Evolutionary conservation across 2,329 filamentous ascomycete species (phyloP), one percentile per base, ranked within the genome.

Genomic region (Monosporascus sp.): DNA sequence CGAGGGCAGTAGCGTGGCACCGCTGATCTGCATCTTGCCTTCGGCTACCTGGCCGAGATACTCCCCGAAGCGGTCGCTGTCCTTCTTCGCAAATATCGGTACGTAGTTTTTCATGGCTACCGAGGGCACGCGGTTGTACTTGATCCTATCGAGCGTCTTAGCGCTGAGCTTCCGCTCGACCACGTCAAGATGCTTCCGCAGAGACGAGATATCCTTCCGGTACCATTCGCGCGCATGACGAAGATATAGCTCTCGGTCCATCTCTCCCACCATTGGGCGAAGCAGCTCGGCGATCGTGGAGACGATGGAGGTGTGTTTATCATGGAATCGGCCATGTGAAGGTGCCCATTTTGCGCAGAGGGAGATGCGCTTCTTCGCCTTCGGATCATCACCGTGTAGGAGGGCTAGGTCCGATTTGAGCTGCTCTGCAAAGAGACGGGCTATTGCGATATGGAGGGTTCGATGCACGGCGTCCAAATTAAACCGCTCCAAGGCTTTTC

Each of bases 271-370:
- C 1, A 64, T 59, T 0, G 77, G 74, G 55, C 77, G 73, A 8
- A 84, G 60, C 14, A 79, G 68, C 64, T 85, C 81, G 5, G 81
- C 77, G 52, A 85, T 83, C 14, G 78, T 75, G 46, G 76, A 79
- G 35, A 77, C 72, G 55, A 85, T 73, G 57, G 77, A 76, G 2
- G 82, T 84, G 55, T 82, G 76, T 56, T 76, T 75, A 64, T 85
- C 82, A 58, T 84, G 81, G 57, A 81, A 80, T 38, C 70, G 72
- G 37, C 75, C 74, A 18, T 76, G 72, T 0, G 76, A 75, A 1
- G 82, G 82, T 1, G 81, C 79, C 82, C 82, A 85, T 55, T 85
- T 85, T 2, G 74, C 80, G 52, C 79, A 81, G 0, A 84, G 73
- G 0, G 79, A 82, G 51, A 84, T 74, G 15, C 64, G 65, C 25